Evolutionary conservation across 2,329 filamentous ascomycete species (phyloP), one percentile per base, ranked within the genome.

Genomic region (Ophiosphaerella korrae): DNA sequence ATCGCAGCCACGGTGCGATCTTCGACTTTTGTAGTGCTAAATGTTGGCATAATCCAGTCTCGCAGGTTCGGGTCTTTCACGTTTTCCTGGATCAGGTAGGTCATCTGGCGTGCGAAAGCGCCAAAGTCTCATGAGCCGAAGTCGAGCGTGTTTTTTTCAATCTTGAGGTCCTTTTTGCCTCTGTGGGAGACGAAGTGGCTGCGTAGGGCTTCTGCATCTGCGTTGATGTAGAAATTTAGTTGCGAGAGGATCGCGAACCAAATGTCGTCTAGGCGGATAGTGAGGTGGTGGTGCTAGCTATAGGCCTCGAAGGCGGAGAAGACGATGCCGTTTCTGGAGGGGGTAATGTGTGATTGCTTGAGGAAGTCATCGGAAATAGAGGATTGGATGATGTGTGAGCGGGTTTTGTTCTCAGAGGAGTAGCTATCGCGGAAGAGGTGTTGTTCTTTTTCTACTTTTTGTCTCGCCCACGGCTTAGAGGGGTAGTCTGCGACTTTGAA

Each of bases 161-260:
- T 21, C 2, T 11, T 16, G 16, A 64, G 50, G 39, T 58, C 11
- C 26, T 45, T 61, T 47, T 52, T 55, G 0, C 63, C 68, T n/a
- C 69, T 13, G 48, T 76, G 73, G 2, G 57, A 52, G 16, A 78
- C 67, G 3, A 67, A 53, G 5, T 75, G 16, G 7, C 44, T n/a
- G 1, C 62, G 57, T 3, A 63, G 37, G 12, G 60, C 50, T 39
- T 69, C 58, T 1, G 64, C 54, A 29, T 66, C 52, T 8, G 49
- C 58, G 24, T 62, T 66, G 40, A 68, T 45, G 48, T 64, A 67
- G 36, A 61, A 57, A 38, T 48, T 64, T 14, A 66, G 36, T 13
- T 69, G 64, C 0, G 57, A 56, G 4, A 64, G 45, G 9, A 68
- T 58, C 6, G 60, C 45, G 21, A 67, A 55, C 66, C 61, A 68